Base-by-base conservation (phyloP, 768 basidiomycete species). In the Multifurca ochricompacta region DNA sequence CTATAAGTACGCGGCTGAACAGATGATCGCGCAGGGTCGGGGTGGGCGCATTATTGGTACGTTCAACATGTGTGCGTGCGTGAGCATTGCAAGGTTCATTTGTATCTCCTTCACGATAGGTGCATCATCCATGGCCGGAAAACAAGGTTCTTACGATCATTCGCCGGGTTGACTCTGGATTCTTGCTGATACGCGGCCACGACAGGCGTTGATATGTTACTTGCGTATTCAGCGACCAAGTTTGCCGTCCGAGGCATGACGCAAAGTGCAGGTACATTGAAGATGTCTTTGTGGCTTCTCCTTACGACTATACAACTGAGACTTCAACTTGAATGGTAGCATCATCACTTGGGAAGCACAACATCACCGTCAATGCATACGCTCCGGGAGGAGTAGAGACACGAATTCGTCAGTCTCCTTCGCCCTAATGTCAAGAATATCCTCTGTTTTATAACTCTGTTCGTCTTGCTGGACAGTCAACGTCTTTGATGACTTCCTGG, bases 281-380 rank as follows among this genome's bases (percentile, higher is more conserved):
- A n/a, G n/a, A n/a, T 25, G 59, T 36, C 16, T 42, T 39, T 19
- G n/a, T 16, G 11, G 8, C 6, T n/a, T 18, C 25, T 32, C 5
- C 16, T n/a, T 46, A 41, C 8, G 41, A 1, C 23, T 3, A 8
- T 8, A 14, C 9, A 1, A 10, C n/a, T 13, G 5, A 11, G 21
- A 27, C 11, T 18, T 21, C 23, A 19, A 16, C 14, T 48, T 23
- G 28, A 21, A 19, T 3, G 19, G 13, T 39, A 64, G 64, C 64
- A 16, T 4, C 9, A 16, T 58, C 53, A 28, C 47, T 64, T 25
- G 57, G 48, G 11, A 37, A 42, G 13, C 32, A 56, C 42, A 55
- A 58, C 21, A 63, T 65, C 37, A 64, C 64, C 1, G 64, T 64
- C 8, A 65, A 65, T 30, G 54, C 63, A 5, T 65, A 64, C 25